phyloP scores from a whole-genome alignment of 345 rosid genomes.

The Cochlearia excelsa region DNA sequence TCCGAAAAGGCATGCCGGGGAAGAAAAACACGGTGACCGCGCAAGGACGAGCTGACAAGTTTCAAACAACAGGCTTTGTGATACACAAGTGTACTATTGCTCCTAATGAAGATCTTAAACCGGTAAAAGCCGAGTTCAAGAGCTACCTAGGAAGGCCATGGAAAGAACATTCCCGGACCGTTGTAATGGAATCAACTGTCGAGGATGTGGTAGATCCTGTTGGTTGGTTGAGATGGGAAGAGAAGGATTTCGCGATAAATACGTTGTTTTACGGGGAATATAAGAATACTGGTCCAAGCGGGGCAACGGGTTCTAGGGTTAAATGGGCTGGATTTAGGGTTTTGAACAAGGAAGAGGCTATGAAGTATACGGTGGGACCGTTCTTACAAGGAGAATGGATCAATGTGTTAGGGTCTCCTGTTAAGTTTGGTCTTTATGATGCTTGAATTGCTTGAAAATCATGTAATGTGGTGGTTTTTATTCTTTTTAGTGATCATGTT shows the following conservation, averaged over 20 bases:
- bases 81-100: slow-evolving; percentile 61
- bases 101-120: slow-evolving; percentile 45
- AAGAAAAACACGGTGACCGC: slow-evolving; percentile 66
- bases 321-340: slow-evolving; percentile 69
- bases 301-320: slow-evolving; percentile 48
- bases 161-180: slow-evolving; percentile 62
- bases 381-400: slow-evolving; percentile 68
- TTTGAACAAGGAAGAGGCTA: slow-evolving; percentile 46
- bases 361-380: slow-evolving; percentile 52
- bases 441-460: slow-evolving; percentile 22
- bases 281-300: slow-evolving; percentile 60
- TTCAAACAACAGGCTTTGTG: slow-evolving; percentile 70
- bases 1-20: slow-evolving; percentile 52
- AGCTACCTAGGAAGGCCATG: slow-evolving; percentile 84
- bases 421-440: slow-evolving; percentile 43
- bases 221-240: slow-evolving; percentile 70
- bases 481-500: not conserved
- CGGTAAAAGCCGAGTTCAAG: slow-evolving; percentile 38
- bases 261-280: slow-evolving; percentile 69
- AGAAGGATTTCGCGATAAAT: slow-evolving; percentile 42
- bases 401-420: slow-evolving; percentile 34
- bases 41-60: slow-evolving; percentile 57
- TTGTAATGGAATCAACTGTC: slow-evolving; percentile 70
- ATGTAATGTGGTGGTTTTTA: slow-evolving; percentile 9
- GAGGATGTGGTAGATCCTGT: slow-evolving; percentile 64